Percentiles rank a stretch among this genome's conserved stretches.
These are phyloP conservation scores for Lactarius quietus DNA, from an alignment of 768 basidiomycete genomes.

Conservation along the genomic window DNA sequence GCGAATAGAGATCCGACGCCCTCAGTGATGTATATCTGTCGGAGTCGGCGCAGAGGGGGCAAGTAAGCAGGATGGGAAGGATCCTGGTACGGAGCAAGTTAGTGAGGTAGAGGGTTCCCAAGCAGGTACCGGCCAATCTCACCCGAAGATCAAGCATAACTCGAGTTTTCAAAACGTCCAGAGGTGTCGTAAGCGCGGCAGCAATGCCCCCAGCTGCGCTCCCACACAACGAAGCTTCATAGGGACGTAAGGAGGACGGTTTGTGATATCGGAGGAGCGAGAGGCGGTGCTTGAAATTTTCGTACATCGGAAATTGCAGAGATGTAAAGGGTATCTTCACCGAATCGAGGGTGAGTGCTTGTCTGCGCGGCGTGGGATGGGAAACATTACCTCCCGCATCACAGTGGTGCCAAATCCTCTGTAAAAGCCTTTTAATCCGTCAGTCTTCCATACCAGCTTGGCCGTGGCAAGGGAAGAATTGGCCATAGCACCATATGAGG, in stretches of 20 bases:
- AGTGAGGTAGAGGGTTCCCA: not conserved
- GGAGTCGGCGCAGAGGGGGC: slow-evolving; percentile 53
- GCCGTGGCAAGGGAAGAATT: slow-evolving; percentile 60
- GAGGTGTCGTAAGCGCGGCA: slow-evolving; percentile 86
- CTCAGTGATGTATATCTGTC: slow-evolving; percentile 65
- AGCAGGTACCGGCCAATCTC: slow-evolving; percentile 26
- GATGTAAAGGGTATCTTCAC: slow-evolving; percentile 92
- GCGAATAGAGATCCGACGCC: slow-evolving; percentile 76
- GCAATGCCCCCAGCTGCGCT: slow-evolving; percentile 88
- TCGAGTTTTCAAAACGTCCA: slow-evolving; percentile 95
- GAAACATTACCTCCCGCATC: slow-evolving; percentile 52
- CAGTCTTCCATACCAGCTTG: slow-evolving; percentile 49
- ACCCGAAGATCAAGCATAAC: slow-evolving; percentile 93
- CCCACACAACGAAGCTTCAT: slow-evolving; percentile 85
- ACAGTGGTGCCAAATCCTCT: slow-evolving; percentile 83
- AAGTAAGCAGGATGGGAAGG: slow-evolving; percentile 48
- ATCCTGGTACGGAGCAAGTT: slow-evolving; percentile 39
- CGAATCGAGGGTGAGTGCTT: not conserved
- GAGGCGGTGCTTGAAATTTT: slow-evolving; percentile 70
- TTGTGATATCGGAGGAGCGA: slow-evolving; percentile 53
- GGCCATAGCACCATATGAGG: slow-evolving; percentile 57
- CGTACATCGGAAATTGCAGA: slow-evolving; percentile 94
- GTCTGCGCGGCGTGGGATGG: not conserved
- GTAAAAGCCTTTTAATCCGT: slow-evolving; percentile 80
- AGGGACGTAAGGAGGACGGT: slow-evolving; percentile 47